Evolutionary conservation across 2,329 filamentous ascomycete genomes (phyloP).

Genomic region (Pseudohalonectria lignicola): DNA sequence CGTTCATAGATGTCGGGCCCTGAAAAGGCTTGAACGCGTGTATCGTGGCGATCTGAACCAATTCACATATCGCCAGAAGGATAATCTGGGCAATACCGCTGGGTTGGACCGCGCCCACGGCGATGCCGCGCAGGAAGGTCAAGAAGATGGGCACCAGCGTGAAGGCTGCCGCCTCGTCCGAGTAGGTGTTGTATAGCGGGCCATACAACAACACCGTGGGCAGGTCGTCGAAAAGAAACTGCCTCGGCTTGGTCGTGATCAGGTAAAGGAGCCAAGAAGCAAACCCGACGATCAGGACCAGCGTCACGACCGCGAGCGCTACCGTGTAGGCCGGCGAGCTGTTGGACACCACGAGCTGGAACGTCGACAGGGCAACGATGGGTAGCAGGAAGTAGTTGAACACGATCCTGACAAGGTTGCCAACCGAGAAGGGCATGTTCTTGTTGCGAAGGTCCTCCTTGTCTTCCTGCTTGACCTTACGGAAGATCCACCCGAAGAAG

Average conservation of each 20-base stretch:
- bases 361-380: conserved; percentile 76
- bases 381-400: conserved; percentile 91
- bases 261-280: conserved; percentile 70
- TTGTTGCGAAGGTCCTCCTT: conserved; percentile 86
- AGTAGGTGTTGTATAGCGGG: conserved; percentile 94
- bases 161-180: conserved; percentile 83
- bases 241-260: conserved; percentile 72
- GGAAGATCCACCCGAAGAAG: conserved; percentile 63
- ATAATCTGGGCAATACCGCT: conserved; percentile 91
- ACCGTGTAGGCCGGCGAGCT: conserved; percentile 61
- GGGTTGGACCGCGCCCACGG: conserved; percentile 84
- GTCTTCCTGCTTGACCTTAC: conserved; percentile 56
- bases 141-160: conserved; percentile 78
- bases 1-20: conserved; percentile 90
- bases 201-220: conserved; percentile 83
- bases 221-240: conserved; percentile 86
- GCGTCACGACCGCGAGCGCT: conserved; percentile 62
- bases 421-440: conserved; percentile 78
- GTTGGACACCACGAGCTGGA: conserved; percentile 71
- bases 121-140: conserved; percentile 76
- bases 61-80: conserved; percentile 85
- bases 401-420: conserved; percentile 71
- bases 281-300: conserved; percentile 63
- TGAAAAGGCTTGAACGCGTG: conserved; percentile 87
- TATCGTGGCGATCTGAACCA: conserved; percentile 77